phyloP scores from a whole-genome alignment of 192 early-diverging fungal genomes.

The Phlyctochytrium planicorne region DNA sequence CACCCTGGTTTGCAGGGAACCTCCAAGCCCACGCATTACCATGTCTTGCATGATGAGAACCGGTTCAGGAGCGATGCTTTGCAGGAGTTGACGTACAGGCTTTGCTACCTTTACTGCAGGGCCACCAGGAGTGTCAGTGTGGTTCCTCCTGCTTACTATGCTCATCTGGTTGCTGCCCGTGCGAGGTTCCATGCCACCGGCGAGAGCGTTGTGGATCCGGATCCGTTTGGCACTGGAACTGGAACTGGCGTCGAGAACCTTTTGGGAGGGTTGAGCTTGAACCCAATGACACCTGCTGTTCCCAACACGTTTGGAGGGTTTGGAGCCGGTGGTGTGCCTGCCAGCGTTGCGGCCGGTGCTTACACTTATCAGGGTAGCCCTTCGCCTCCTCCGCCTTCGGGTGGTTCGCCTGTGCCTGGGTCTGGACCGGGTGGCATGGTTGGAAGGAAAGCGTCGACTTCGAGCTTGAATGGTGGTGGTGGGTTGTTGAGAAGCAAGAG shows the following conservation, averaged over 20 bases:
- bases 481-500: constrained; percentile 16
- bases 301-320: constrained; percentile 9
- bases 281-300: constrained; percentile 1
- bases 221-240: constrained; percentile 24
- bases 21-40: constrained; percentile 89
- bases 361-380: neutral
- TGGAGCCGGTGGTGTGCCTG: constrained; percentile 6
- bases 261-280: neutral
- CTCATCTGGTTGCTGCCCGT: constrained; percentile 83
- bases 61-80: constrained; percentile 74
- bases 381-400: neutral
- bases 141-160: constrained; percentile 89
- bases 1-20: constrained; percentile 93
- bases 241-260: constrained; percentile 8
- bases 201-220: too few species aligned
- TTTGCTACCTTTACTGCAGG: constrained; percentile 88
- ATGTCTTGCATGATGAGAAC: constrained; percentile 86
- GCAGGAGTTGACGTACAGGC: constrained; percentile 81
- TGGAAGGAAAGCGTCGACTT: constrained; percentile 17
- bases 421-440: constrained; percentile 12
- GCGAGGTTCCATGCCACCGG: constrained; percentile 80
- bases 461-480: constrained; percentile 17
- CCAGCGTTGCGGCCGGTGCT: neutral
- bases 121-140: constrained; percentile 86
- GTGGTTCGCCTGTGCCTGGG: too few species aligned